Percentiles rank a stretch among this genome's conserved stretches.
Evolutionary conservation across 164 flowering plant genomes (phyloP).

Genomic region (Amborella trichopoda): DNA sequence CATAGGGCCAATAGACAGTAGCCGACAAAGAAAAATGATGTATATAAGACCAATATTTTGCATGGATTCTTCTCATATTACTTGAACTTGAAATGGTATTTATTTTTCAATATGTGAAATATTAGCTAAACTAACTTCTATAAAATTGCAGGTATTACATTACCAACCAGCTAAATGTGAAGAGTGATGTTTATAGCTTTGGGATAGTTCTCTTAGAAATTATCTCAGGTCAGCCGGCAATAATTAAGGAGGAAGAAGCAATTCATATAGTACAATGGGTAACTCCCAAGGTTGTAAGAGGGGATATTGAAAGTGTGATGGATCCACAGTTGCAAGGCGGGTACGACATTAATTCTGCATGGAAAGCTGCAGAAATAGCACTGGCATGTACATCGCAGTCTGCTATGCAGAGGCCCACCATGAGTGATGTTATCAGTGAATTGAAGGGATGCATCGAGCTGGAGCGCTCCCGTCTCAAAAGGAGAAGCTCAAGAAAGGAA

Average conservation of each 20-base stretch:
- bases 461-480: background rate
- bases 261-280: background rate
- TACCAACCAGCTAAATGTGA: background rate
- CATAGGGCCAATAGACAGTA: no score
- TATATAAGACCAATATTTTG: no score
- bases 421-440: background rate
- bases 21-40: no score
- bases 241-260: background rate
- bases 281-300: background rate
- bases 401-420: background rate
- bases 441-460: background rate
- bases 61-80: no score
- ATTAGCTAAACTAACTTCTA: no score
- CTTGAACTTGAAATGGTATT: no score
- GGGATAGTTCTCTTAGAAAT: background rate
- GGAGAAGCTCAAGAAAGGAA: background rate
- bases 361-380: constrained; percentile 1
- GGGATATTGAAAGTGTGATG: background rate
- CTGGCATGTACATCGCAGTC: background rate
- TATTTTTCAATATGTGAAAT: no score
- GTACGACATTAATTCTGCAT: background rate
- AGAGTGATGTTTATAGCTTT: background rate
- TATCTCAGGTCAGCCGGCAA: background rate
- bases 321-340: background rate
- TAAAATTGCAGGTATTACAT: background rate